These are phyloP conservation scores for Polysphondylium violaceum DNA, from an alignment of 78 protist species.

Conservation along the genomic window DNA sequence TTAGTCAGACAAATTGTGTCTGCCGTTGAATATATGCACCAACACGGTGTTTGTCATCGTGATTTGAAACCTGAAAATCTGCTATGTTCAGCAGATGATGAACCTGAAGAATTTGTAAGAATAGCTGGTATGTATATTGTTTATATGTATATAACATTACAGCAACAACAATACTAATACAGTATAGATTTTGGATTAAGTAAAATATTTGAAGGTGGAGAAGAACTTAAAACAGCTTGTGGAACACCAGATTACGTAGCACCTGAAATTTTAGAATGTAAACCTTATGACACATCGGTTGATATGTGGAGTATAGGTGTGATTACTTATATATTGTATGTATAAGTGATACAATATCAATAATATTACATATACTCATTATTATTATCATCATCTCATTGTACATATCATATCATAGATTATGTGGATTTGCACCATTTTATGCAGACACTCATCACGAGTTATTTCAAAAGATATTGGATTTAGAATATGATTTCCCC, in stretches of 20 bases:
- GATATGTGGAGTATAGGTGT: conserved; percentile 90
- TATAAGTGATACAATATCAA: background rate
- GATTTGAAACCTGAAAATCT: conserved; percentile 86
- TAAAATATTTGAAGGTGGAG: conserved; percentile 81
- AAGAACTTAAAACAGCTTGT: conserved; percentile 79
- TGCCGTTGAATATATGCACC: conserved; percentile 85
- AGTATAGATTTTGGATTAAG: conserved; percentile 67
- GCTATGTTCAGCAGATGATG: conserved; percentile 79
- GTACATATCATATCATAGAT: conserved; percentile 15
- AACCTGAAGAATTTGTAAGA: conserved; percentile 70
- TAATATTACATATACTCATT: background rate
- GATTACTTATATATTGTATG: conserved; percentile 80
- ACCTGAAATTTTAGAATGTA: conserved; percentile 78
- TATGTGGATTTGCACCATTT: conserved; percentile 96
- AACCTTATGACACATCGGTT: conserved; percentile 77
- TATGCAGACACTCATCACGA: conserved; percentile 87
- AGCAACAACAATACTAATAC: background rate
- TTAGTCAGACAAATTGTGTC: conserved; percentile 82
- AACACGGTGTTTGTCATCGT: conserved; percentile 81
- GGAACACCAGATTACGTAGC: conserved; percentile 88
- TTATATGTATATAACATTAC: background rate
- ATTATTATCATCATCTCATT: background rate
- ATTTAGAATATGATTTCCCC: conserved; percentile 91
- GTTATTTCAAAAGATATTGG: conserved; percentile 91
- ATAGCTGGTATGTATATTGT: conserved; percentile 51